Evolutionary conservation across 1,139 yeast species (phyloP).

Genomic region (Petasospora fabianii): DNA sequence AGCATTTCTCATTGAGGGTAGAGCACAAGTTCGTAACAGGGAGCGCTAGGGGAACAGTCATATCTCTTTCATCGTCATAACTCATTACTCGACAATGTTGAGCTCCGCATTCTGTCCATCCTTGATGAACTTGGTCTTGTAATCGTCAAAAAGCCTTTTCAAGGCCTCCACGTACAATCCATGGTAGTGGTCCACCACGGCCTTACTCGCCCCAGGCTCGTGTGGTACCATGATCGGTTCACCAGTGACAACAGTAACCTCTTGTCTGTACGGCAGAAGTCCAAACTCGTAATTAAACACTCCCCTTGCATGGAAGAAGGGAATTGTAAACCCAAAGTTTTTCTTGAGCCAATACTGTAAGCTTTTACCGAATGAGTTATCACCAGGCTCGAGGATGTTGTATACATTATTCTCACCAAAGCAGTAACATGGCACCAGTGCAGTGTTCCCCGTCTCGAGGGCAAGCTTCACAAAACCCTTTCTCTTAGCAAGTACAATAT

Average conservation of each 20-base stretch:
- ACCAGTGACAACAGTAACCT: constrained; percentile 79
- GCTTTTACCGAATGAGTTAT: constrained; percentile 47
- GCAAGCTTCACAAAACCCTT: constrained; percentile 91
- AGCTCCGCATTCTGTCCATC: constrained; percentile 40
- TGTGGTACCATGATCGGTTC: constrained; percentile 71
- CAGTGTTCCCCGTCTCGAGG: constrained; percentile 69
- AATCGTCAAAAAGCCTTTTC: constrained; percentile 60
- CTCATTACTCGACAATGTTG: constrained; percentile 44
- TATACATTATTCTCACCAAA: constrained; percentile 90
- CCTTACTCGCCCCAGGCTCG: constrained; percentile 40
- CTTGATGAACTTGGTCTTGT: constrained; percentile 59
- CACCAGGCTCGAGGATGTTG: constrained; percentile 55
- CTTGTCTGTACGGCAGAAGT: constrained; percentile 77
- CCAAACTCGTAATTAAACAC: constrained; percentile 92
- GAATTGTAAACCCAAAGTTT: constrained; percentile 77
- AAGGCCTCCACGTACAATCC: constrained; percentile 66
- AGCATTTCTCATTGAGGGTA: too few relatives aligned
- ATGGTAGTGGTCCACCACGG: constrained; percentile 69
- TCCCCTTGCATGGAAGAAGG: constrained; percentile 90
- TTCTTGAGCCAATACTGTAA: constrained; percentile 72
- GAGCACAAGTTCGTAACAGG: too few relatives aligned
- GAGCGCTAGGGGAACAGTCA: too few relatives aligned
- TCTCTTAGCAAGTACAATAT: constrained; percentile 70
- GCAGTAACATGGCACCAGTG: constrained; percentile 82
- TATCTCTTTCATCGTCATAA: too few relatives aligned